A percentile compares a stretch with the other conserved stretches of the same genome.
These are phyloP conservation scores for Pyrrhoderma lamaoense DNA, from an alignment of 1,284 basidiomycete species.

Conservation along the genomic window DNA sequence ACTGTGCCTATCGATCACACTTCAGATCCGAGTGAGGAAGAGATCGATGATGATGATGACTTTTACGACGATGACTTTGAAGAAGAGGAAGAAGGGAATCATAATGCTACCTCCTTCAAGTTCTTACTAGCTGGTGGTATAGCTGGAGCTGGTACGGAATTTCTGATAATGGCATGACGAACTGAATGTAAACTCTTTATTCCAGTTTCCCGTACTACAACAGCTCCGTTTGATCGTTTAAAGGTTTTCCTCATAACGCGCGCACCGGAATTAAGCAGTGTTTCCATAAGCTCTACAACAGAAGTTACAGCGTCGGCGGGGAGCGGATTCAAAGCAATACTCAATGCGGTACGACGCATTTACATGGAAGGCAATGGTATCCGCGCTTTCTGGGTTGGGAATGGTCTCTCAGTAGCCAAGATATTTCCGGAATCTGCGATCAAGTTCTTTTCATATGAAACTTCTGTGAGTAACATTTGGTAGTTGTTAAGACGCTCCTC, in stretches of 20 bases:
- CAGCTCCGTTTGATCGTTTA: constrained; percentile 95
- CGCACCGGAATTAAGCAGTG: constrained; percentile 59
- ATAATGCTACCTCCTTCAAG: constrained; percentile 68
- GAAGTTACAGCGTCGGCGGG: constrained; percentile 37
- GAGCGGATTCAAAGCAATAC: constrained; percentile 64
- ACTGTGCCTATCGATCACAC: constrained; percentile 26
- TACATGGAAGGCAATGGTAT: constrained; percentile 79
- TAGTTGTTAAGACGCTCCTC: constrained; percentile 20
- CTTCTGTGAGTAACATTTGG: constrained; percentile 55
- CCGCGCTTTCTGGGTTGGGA: constrained; percentile 90
- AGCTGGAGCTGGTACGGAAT: constrained; percentile 75
- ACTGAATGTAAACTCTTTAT: constrained; percentile 15
- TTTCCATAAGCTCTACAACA: constrained; percentile 27
- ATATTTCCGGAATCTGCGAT: constrained; percentile 98
- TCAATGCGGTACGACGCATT: constrained; percentile 67
- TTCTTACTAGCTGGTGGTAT: constrained; percentile 92
- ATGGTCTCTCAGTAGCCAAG: constrained; percentile 79
- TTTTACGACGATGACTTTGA: constrained; percentile 38
- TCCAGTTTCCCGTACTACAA: constrained; percentile 88
- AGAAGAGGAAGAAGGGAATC: constrained; percentile 58
- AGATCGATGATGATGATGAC: constrained; percentile 31
- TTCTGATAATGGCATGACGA: not conserved
- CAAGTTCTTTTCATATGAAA: constrained; percentile 96
- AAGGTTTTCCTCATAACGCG: constrained; percentile 96
- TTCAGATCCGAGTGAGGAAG: constrained; percentile 7